A percentile compares a stretch with the other conserved stretches of the same genome.
Conservation (phyloP, 225 moss, liverwort and hornwort genomes). For the Physcomitrium patens region DNA sequence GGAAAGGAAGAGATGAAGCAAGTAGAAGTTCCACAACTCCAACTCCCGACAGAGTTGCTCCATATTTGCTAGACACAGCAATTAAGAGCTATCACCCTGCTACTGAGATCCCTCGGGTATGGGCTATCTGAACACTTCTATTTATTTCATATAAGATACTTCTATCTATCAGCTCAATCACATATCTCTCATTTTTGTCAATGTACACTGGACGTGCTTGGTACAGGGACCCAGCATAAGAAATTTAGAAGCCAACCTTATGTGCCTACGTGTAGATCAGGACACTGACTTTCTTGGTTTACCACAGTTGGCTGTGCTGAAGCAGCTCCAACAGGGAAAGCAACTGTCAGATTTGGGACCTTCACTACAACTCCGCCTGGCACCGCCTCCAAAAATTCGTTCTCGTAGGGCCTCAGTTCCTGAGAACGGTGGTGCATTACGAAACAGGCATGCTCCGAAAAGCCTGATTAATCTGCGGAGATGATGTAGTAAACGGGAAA, state of each 20-base stretch:
- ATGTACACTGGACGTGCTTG: conserved; percentile 7
- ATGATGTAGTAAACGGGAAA: conserved; percentile 32
- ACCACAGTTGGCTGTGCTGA: conserved; percentile 77
- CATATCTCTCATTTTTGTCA: neutral
- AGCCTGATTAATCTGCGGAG: conserved; percentile 32
- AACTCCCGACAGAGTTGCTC: conserved; percentile 24
- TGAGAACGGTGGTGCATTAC: conserved; percentile 41
- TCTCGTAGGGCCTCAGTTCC: conserved; percentile 43
- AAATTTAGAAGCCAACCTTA: conserved; percentile 6
- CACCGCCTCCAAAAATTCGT: conserved; percentile 55
- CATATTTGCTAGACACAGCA: conserved; percentile 45
- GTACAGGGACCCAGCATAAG: conserved; percentile 6
- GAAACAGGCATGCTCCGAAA: conserved; percentile 45
- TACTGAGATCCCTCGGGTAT: conserved; percentile 51
- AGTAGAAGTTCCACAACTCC: conserved; percentile 29
- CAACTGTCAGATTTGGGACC: conserved; percentile 70
- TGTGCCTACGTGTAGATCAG: conserved; percentile 21
- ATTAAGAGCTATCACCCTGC: conserved; percentile 34
- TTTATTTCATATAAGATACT: neutral
- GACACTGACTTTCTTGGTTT: conserved; percentile 38
- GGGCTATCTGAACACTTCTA: conserved; percentile 7
- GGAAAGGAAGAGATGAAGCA: conserved; percentile 37
- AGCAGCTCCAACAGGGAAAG: conserved; percentile 72
- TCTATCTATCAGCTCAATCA: conserved; percentile 11
- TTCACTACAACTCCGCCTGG: conserved; percentile 66